Base-by-base conservation (phyloP, 2,329 filamentous ascomycete genomes). In the Davidsoniella neocaledoniae region DNA sequence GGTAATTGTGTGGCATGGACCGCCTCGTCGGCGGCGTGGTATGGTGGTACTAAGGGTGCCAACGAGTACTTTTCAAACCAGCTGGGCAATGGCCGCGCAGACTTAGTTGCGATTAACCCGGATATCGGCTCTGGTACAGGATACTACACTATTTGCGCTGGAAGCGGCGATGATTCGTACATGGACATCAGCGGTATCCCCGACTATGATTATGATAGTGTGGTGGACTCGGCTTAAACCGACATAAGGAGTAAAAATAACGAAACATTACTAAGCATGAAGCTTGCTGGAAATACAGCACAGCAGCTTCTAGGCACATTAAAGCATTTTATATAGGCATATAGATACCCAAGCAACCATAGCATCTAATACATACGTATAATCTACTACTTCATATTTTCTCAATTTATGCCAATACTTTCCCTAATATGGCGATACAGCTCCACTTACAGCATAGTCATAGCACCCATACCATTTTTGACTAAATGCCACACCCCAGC, bases 31-130 rank as follows among this genome's bases (percentile, higher is more conserved):
- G 12, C 29, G 5, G 51, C 21, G 25, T 54, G 42, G 44, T 17
- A 51, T 47, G 45, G 57, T 2, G 48, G 49, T 4, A 57, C 56
- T 5, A 41, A 38, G 36, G 58, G 58, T 3, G 45, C 53, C 2
- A 58, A 57, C 50, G 45, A 48, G 43, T 46, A 55, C 43, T 61
- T 55, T 40, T 54, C 58, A 1, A 56, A 61, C 43, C 55, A 61
- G 12, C 57, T 57, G 42, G 58, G 60, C 37, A 54, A 58, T 39
- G 56, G 56, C 2, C 52, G 60, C 2, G 58, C 57, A 12, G 60
- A 62, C 43, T 23, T 56, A 51, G 43, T 50, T 26, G 14, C 53
- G 55, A 29, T 56, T 33, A n/a, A 53, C 55, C 40, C 52, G 2
- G 29, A 33, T 26, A 43, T 16, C 12, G 49, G 49, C 19, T 16